phyloP scores from a whole-genome alignment of 164 flowering plant species.

The Kingdonia uniflora region DNA sequence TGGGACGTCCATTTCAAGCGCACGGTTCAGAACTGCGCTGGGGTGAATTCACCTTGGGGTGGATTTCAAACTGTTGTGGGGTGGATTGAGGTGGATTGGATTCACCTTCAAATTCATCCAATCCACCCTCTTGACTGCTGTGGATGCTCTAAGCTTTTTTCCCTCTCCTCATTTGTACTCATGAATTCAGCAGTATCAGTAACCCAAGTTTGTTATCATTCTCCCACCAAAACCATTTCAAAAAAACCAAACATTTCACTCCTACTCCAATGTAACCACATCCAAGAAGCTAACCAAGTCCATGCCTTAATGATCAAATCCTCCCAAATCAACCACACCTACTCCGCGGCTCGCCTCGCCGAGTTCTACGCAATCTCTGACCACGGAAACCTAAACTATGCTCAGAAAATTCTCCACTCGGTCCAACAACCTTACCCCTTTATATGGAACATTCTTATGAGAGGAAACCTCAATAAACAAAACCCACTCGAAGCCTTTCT shows the following conservation, averaged over 20 bases:
- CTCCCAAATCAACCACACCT: slow-evolving; percentile 6
- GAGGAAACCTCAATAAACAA: background rate
- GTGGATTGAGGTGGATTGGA: no score
- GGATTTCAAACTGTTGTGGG: no score
- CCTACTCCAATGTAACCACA: background rate
- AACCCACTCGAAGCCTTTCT: background rate
- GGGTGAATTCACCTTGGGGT: no score
- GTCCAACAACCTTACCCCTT: slow-evolving; percentile 7
- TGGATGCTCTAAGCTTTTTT: no score
- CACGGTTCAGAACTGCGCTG: no score
- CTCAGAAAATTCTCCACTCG: slow-evolving; percentile 1
- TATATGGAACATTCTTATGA: slow-evolving; percentile 3
- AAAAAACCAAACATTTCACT: background rate
- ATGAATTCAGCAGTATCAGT: background rate
- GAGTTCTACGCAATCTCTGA: slow-evolving; percentile 8
- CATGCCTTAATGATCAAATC: slow-evolving; percentile 3
- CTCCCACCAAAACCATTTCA: background rate
- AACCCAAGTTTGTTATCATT: background rate
- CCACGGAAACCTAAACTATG: slow-evolving; percentile 4
- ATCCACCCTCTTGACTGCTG: no score
- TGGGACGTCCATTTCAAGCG: no score
- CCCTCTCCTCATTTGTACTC: background rate
- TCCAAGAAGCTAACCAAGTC: slow-evolving; percentile 2
- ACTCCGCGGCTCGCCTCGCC: slow-evolving; percentile 6
- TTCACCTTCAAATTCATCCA: no score